A percentile compares a stretch with the other conserved stretches of the same genome.
These are phyloP conservation scores for Chalciporus piperatoides DNA, from an alignment of 1,284 basidiomycete species.

Conservation along the genomic window DNA sequence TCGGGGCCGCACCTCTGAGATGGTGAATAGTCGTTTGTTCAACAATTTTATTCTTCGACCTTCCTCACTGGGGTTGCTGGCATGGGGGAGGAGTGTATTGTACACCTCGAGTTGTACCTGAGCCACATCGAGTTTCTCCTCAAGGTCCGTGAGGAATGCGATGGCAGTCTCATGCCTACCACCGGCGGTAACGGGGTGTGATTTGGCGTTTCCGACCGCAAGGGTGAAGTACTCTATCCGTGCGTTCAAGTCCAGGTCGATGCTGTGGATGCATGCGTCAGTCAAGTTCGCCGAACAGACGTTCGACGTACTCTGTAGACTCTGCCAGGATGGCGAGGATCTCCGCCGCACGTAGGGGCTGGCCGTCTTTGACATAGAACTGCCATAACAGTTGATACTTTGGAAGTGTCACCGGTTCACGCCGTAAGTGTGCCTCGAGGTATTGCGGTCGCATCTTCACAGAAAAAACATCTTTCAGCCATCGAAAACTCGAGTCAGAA, in stretches of 20 bases:
- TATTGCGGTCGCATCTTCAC: conserved; percentile 77
- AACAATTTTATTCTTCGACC: conserved; percentile 54
- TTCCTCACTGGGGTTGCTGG: conserved; percentile 55
- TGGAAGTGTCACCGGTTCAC: conserved; percentile 76
- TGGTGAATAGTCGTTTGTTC: conserved; percentile 55
- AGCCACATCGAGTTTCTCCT: conserved; percentile 96
- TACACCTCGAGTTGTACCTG: conserved; percentile 93
- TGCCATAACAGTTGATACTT: conserved; percentile 95
- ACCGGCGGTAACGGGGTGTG: conserved; percentile 74
- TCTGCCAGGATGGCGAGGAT: conserved; percentile 86
- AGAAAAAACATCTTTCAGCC: conserved; percentile 8
- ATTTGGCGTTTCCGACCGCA: conserved; percentile 94
- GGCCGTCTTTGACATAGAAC: conserved; percentile 90
- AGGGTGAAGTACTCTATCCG: conserved; percentile 89
- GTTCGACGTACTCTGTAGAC: conserved; percentile 64
- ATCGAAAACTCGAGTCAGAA: conserved; percentile 8
- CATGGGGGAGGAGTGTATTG: conserved; percentile 57
- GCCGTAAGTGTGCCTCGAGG: conserved; percentile 83
- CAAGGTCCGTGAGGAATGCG: conserved; percentile 87
- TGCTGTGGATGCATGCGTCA: conserved; percentile 39
- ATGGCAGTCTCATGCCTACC: conserved; percentile 83
- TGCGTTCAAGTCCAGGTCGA: conserved; percentile 65
- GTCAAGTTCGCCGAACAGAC: neutral
- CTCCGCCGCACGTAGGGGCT: conserved; percentile 82
- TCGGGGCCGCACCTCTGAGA: conserved; percentile 58